Conservation (phyloP, 2,329 filamentous ascomycete species). For the Purpureocillium lavendulum region DNA sequence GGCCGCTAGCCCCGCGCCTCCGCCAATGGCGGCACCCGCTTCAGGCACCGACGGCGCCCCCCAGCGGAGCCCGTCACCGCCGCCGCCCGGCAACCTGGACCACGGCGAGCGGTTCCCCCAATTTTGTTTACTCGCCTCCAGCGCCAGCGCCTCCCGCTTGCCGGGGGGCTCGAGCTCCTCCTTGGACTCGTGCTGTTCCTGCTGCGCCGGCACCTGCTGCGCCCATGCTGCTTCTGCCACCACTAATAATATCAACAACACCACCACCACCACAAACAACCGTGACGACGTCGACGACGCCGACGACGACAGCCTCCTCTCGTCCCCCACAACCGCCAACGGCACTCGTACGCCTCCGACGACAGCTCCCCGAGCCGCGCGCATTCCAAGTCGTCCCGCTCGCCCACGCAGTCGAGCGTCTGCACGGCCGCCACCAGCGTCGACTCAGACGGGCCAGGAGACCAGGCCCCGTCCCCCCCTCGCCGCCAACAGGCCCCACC, state of each 20-base stretch:
- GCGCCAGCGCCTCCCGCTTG: conserved; percentile 9
- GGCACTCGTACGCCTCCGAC: conserved; percentile 9
- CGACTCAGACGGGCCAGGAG: conserved; percentile 6
- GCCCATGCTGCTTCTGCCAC: no score
- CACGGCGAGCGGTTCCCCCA: conserved; percentile 28
- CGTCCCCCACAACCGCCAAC: neutral
- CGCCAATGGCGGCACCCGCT: conserved; percentile 7
- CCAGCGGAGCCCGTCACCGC: conserved; percentile 15
- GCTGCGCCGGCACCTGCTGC: conserved; percentile 4
- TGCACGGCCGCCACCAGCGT: conserved; percentile 13
- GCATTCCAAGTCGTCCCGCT: conserved; percentile 3
- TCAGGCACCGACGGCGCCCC: conserved; percentile 3
- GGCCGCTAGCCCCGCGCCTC: neutral
- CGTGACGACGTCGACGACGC: neutral
- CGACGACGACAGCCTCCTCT: neutral
- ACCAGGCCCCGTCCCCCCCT: conserved; percentile 4
- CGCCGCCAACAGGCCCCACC: conserved; percentile 13
- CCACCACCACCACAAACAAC: neutral
- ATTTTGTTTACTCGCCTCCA: conserved; percentile 33
- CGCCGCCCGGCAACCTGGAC: conserved; percentile 28
- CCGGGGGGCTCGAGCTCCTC: conserved; percentile 13
- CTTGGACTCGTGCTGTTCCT: conserved; percentile 15
- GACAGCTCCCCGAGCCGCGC: conserved; percentile 6
- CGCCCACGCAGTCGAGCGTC: conserved; percentile 9
- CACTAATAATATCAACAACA: conserved; percentile 5